Conservation (phyloP, 2,329 filamentous ascomycete species). For the Alternaria atra region DNA sequence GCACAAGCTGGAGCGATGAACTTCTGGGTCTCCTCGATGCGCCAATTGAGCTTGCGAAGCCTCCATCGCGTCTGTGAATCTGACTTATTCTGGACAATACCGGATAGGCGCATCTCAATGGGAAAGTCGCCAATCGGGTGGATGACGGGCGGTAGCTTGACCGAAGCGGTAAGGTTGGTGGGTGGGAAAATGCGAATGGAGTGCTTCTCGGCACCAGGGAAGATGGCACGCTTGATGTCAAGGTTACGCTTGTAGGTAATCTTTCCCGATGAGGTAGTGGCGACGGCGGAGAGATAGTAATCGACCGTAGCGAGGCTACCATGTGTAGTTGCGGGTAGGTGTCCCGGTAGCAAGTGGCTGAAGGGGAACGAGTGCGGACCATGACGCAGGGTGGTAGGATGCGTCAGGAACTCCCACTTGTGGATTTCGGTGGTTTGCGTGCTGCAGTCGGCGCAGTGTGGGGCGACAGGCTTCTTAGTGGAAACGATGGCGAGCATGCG, state of each 20-base stretch:
- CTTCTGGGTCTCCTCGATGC: slow-evolving; percentile 86
- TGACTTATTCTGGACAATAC: slow-evolving; percentile 76
- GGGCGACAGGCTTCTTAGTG: slow-evolving; percentile 82
- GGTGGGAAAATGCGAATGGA: slow-evolving; percentile 95
- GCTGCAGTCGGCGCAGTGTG: slow-evolving; percentile 80
- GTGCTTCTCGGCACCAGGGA: slow-evolving; percentile 82
- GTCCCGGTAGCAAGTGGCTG: slow-evolving; percentile 83
- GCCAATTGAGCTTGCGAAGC: slow-evolving; percentile 90
- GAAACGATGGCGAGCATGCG: slow-evolving; percentile 73
- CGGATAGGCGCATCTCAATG: slow-evolving; percentile 81
- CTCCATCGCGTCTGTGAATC: slow-evolving; percentile 82
- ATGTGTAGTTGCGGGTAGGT: slow-evolving; percentile 85
- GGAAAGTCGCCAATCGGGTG: slow-evolving; percentile 86
- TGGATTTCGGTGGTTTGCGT: slow-evolving; percentile 77
- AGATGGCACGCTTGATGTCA: slow-evolving; percentile 79
- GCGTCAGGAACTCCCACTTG: slow-evolving; percentile 75
- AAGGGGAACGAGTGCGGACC: slow-evolving; percentile 85
- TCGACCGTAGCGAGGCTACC: slow-evolving; percentile 76
- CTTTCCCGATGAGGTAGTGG: slow-evolving; percentile 66
- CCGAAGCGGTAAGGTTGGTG: slow-evolving; percentile 88
- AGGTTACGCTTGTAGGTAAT: slow-evolving; percentile 74
- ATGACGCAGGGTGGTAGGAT: slow-evolving; percentile 46
- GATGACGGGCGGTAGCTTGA: slow-evolving; percentile 82
- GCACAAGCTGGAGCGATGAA: slow-evolving; percentile 81
- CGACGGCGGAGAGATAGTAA: slow-evolving; percentile 71